Base-by-base conservation (phyloP, 805 yeast genomes). In the Lachancea sp. region DNA sequence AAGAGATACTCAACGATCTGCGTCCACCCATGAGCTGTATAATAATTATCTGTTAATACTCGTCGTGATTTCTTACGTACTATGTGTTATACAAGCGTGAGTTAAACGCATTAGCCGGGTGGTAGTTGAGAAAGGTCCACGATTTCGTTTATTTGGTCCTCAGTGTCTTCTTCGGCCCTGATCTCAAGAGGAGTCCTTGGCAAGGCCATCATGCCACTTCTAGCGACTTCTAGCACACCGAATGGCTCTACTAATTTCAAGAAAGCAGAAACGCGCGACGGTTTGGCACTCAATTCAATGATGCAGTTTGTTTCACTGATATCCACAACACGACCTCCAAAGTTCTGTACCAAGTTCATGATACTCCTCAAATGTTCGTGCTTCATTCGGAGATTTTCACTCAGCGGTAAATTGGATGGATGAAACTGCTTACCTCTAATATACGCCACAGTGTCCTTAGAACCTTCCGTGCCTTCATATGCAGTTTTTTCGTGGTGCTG, bases 181-280 rank as follows among this genome's bases (percentile, higher is more conserved):
- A 72, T 78, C 17, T 69, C 73, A 52, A 88, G 68, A 31, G 96
- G 96, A 36, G 97, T 86, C 75, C 97, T 81, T 58, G 97, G 94
- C 56, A 92, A 74, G 8, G 97, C 98, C 90, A 92, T 88, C 94
- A 90, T 86, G 68, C 98, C 98, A 19, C 95, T 83, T 69, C 98
- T 78, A 32, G 97, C 96, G 55, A 90, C 83, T 68, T 92, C 98
- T 57, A 92, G 74, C 43, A 92, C 80, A 58, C 98, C 98, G 60
- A 92, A 92, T 33, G 98, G 98, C 63, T 87, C 92, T 59, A 89
- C 72, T 60, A 92, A 77, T 48, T 83, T 84, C 60, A 92, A 77
- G 64, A 89, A 89, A 29, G 94, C 79, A 32, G 90, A 72, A 48
- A 92, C 74, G 65, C 97, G 78, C 40, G 84, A 77, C 26, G 97